Evolutionary conservation across 2,329 filamentous ascomycete species (phyloP), one percentile per base, ranked within the genome.

Genomic region (Venturia nashicola): DNA sequence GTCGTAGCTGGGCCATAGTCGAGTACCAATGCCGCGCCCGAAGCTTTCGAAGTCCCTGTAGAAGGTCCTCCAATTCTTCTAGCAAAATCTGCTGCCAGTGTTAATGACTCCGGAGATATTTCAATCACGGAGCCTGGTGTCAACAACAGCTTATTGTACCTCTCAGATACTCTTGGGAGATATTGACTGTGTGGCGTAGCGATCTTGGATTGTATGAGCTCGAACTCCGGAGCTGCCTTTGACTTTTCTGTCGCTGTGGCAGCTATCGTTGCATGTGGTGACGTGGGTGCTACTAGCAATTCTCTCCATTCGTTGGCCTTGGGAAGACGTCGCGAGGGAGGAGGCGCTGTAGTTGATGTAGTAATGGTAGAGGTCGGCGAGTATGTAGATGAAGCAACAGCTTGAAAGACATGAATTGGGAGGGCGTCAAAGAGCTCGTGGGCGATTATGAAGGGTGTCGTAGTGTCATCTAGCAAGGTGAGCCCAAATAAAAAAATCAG

Each of bases 401-500:
- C 88, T 74, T 97, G 88, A 73, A 99, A 99, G 66, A 90, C 87
- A 74, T 99, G 92, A 69, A 99, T 97, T 42, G 94, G 94, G 0
- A 99, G 86, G 2, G 94, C 94, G 70, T 99, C 94, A 77, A 99
- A 99, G 80, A 99, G 97, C 73, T 99, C 94, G 74, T 99, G 94
- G 5, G 94, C 94, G 60, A 97, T 84, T 66, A 99, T 96, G 74
- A 97, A 95, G 0, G 94, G 93, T 27, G 86, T 89, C 72, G 88
- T 89, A 66, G 82, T 81, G 27, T 85, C 76, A 66, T 84, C 86
- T 87, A 68, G 61, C 34, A 14, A 20, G 9, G 20, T 42, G 63
- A 61, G 74, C 46, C 72, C 57, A 48, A 36, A 55, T 39, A n/a
- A 23, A 34, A 36, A 27, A 66, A 68, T 65, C 61, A 59, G 64